These are phyloP conservation scores for Rosa persica DNA, from an alignment of 306 rosid species.

Conservation along the genomic window DNA sequence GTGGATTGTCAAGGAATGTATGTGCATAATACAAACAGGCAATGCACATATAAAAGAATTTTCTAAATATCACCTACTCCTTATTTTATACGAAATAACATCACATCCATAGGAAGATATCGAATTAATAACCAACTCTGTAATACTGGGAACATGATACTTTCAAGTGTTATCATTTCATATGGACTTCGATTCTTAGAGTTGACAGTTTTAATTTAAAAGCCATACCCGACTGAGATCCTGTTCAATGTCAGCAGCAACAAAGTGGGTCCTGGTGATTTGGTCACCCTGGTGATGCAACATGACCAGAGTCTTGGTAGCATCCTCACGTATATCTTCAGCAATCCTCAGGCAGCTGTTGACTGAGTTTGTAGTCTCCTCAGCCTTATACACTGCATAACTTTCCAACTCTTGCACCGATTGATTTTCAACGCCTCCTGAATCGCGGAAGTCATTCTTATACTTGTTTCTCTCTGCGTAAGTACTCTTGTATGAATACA, in stretches of 20 bases:
- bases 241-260: constrained; percentile 80
- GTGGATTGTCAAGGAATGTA: constrained; percentile 1
- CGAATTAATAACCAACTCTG: neutral
- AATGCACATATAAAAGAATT: neutral
- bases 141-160: neutral
- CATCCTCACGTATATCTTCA: constrained; percentile 87
- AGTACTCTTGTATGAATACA: constrained; percentile 27
- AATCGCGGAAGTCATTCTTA: constrained; percentile 69
- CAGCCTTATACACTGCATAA: constrained; percentile 87
- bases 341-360: constrained; percentile 82
- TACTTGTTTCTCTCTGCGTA: constrained; percentile 58
- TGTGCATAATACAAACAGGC: neutral
- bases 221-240: constrained; percentile 87
- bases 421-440: constrained; percentile 85
- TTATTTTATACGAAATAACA: neutral
- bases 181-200: neutral
- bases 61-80: neutral
- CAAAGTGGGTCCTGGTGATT: constrained; percentile 78
- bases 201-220: neutral
- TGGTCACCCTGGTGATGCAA: constrained; percentile 97
- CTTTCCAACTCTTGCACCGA: constrained; percentile 83
- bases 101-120: neutral
- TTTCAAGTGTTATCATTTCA: neutral
- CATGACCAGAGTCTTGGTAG: constrained; percentile 74
- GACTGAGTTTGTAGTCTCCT: constrained; percentile 79